Base-by-base conservation (phyloP, 345 rosid species). In the Gynandropsis gynandra region DNA sequence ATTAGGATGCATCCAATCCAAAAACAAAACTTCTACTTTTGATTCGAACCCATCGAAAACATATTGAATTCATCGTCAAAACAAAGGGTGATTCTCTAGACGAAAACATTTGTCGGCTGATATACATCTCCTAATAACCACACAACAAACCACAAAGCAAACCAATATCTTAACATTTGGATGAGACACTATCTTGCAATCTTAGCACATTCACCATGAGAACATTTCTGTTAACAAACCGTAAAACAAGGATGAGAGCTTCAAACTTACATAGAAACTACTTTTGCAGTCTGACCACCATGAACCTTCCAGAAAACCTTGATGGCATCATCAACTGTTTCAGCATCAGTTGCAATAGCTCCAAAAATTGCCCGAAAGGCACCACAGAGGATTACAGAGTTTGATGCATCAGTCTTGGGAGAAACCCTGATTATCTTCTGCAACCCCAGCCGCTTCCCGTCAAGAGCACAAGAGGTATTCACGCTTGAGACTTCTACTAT, bases 331-430 rank as follows among this genome's bases (percentile, higher is more conserved):
- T 82, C 89, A 47, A 57, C 54, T 19, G 21, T 62, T 46, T 59
- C 68, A 27, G 76, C 19, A 55, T 85, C 89, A 45, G 64, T 18
- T 50, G 85, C 82, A 65, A 82, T 62, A 59, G 95, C 95, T 57
- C 85, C 87, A 69, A 82, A 72, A n/a, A 82, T 58, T 4, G 87
- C 87, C 35, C 89, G 67, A 50, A 77, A 78, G 35, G 82, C 85
- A 49, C 47, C 66, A 38, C 95, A 81, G 49, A 81, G 61, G 21
- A 85, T 69, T 0, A 46, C 21, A 4, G 83, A 58, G 40, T 54
- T 24, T 0, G 88, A 56, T 1, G 86, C 47, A 61, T 77, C 68
- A 0, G 80, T 79, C 79, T 68, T 81, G 15, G 70, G 11, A 52
- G 85, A 81, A 68, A 81, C 80, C 42, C 88, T 66, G 5, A 84